These are phyloP conservation scores for Pulicaria dysenterica DNA, from an alignment of 129 eudicot genomes.

Conservation along the genomic window DNA sequence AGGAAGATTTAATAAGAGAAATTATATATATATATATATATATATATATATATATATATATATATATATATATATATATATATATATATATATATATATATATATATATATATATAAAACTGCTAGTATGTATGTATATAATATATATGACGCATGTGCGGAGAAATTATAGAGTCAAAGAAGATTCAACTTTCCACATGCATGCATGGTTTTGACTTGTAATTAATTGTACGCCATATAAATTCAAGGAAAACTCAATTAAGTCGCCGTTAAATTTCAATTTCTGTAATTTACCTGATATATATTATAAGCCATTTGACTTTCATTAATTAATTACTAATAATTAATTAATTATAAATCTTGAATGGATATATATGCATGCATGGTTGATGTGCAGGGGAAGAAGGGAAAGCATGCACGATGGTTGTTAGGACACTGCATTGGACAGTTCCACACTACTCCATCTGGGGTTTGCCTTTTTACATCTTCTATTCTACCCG, in stretches of 20 bases:
- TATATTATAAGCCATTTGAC: not conserved
- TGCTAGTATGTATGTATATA: too few relatives aligned
- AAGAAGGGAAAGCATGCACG: slow-evolving; percentile 79
- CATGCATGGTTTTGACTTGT: slow-evolving; percentile 4
- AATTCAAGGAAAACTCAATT: too few relatives aligned
- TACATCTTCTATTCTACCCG: slow-evolving; percentile 91
- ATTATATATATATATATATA: too few relatives aligned
- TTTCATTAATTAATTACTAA: not conserved
- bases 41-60: too few relatives aligned
- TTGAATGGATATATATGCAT: not conserved
- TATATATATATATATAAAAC: too few relatives aligned
- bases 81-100: too few relatives aligned
- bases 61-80: too few relatives aligned
- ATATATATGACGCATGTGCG: too few relatives aligned
- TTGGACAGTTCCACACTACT: slow-evolving; percentile 97
- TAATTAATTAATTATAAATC: not conserved
- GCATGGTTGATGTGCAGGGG: slow-evolving; percentile 41
- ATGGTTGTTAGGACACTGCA: slow-evolving; percentile 88
- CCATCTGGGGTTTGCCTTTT: slow-evolving; percentile 93
- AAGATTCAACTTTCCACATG: not conserved
- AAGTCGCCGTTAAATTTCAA: too few relatives aligned
- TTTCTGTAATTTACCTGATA: not conserved
- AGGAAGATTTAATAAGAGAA: too few relatives aligned
- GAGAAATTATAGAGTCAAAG: not conserved
- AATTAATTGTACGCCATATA: not conserved